Percentiles rank a stretch among this genome's conserved stretches.
These are phyloP conservation scores for Calocybe cyanea DNA, from an alignment of 768 basidiomycete species.

Conservation along the genomic window DNA sequence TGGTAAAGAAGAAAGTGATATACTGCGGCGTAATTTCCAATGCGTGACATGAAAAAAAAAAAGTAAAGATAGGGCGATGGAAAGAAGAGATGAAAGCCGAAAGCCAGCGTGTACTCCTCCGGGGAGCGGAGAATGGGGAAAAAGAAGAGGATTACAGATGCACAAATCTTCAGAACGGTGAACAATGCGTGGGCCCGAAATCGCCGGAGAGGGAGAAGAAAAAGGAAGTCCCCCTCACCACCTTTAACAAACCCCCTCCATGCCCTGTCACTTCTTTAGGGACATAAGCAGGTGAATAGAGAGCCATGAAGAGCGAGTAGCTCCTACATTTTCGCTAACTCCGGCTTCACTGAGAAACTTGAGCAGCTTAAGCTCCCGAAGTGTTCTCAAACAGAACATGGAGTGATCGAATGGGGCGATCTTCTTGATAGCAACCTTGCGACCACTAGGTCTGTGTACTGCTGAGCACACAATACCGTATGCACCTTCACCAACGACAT, in stretches of 20 bases:
- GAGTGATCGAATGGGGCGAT: conserved; percentile 94
- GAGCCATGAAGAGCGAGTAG: background rate
- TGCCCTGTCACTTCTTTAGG: no score
- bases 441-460: conserved; percentile 77
- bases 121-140: background rate
- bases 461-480: conserved; percentile 97
- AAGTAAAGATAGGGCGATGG: no score
- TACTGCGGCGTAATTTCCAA: no score
- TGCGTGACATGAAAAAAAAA: background rate
- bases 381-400: conserved; percentile 90
- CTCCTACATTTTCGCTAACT: conserved; percentile 79
- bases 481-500: conserved; percentile 87
- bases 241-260: no score
- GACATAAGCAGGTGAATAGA: conserved; percentile 7
- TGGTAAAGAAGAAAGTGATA: no score
- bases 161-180: no score
- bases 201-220: no score
- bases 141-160: no score
- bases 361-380: conserved; percentile 80
- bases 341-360: conserved; percentile 86
- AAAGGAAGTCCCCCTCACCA: no score
- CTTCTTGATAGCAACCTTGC: conserved; percentile 96
- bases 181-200: no score
- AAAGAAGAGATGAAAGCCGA: no score
- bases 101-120: no score